Conservation (phyloP, 495 filamentous ascomycete genomes). For the Chaetomium cochliodes region DNA sequence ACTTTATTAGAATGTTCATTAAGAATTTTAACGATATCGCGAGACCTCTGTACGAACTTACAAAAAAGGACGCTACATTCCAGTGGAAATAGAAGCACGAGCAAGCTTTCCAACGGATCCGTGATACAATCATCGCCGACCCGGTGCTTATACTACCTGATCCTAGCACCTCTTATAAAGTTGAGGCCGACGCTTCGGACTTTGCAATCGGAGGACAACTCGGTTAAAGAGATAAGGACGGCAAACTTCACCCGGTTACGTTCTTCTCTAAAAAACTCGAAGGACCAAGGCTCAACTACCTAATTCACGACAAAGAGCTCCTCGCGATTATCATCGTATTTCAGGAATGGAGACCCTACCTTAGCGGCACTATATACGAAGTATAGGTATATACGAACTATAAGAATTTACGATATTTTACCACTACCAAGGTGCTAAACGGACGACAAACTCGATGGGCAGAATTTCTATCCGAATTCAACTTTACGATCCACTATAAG, state of each 20-base stretch:
- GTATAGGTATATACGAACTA: slow-evolving; percentile 15
- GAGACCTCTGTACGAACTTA: background rate
- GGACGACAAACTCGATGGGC: slow-evolving; percentile 27
- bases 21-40: background rate
- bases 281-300: slow-evolving; percentile 11
- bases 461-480: slow-evolving; percentile 31
- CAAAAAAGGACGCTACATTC: background rate
- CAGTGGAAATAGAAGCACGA: background rate
- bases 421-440: slow-evolving; percentile 30
- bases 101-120: background rate
- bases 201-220: slow-evolving; percentile 15
- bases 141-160: slow-evolving; percentile 4
- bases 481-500: slow-evolving; percentile 35
- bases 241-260: slow-evolving; percentile 10
- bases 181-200: slow-evolving; percentile 15
- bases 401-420: slow-evolving; percentile 26
- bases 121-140: background rate
- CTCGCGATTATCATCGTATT: slow-evolving; percentile 13
- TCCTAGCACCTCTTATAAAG: slow-evolving; percentile 8
- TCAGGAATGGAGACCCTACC: slow-evolving; percentile 11
- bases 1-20: slow-evolving; percentile 2
- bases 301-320: slow-evolving; percentile 2
- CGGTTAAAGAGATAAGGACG: background rate
- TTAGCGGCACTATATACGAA: slow-evolving; percentile 1
- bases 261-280: slow-evolving; percentile 17